phyloP scores from a whole-genome alignment of 1,284 basidiomycete species.

The Megacollybia platyphylla region DNA sequence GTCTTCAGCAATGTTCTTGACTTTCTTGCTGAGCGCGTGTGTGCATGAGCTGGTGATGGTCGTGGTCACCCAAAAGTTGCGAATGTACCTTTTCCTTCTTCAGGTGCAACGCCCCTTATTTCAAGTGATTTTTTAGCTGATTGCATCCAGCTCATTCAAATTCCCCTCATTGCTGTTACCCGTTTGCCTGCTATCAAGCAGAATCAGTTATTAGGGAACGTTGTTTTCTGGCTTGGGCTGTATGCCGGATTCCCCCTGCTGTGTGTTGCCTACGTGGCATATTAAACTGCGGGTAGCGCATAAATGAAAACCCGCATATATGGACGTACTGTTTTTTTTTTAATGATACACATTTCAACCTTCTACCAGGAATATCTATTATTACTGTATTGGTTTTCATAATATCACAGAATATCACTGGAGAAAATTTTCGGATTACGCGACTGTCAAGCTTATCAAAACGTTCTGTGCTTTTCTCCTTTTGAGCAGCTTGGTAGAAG shows the following conservation, averaged over 20 bases:
- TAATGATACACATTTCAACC: too few species aligned
- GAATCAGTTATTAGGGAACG: conserved; percentile 69
- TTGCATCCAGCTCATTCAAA: conserved; percentile 65
- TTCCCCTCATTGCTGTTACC: conserved; percentile 82
- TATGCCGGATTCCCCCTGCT: conserved; percentile 89
- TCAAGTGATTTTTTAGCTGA: neutral
- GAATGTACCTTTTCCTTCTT: conserved; percentile 63
- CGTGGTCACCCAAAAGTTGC: conserved; percentile 84
- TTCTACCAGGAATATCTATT: too few species aligned
- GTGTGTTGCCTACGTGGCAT: conserved; percentile 58
- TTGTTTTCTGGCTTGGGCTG: conserved; percentile 89
- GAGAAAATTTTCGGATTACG: too few species aligned
- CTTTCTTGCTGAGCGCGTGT: conserved; percentile 81
- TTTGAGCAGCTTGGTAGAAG: too few species aligned
- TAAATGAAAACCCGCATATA: too few species aligned
- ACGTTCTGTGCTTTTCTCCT: too few species aligned
- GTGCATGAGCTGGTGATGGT: conserved; percentile 96
- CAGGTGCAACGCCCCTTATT: conserved; percentile 22
- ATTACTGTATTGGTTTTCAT: too few species aligned
- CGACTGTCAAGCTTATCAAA: too few species aligned
- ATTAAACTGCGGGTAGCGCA: too few species aligned
- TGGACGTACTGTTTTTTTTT: too few species aligned
- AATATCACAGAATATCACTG: too few species aligned
- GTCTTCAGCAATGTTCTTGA: conserved; percentile 77
- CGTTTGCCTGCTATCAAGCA: conserved; percentile 65